Base-by-base conservation (phyloP, 345 rosid genomes). In the Lepidium aucheri region DNA sequence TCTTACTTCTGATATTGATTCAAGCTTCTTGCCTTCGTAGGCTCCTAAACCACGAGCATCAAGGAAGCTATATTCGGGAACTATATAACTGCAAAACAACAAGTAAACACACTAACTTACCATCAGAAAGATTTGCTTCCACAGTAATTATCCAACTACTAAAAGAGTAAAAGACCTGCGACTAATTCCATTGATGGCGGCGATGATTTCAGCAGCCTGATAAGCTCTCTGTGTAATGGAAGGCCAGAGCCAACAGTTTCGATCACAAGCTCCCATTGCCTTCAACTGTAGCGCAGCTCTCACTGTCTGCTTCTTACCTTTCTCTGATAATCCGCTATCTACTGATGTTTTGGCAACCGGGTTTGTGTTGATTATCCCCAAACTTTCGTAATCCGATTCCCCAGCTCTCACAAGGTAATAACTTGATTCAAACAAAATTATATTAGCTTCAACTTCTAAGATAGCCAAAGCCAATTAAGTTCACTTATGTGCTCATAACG, bases 11-110 rank as follows among this genome's bases (percentile, higher is more conserved):
- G 96, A 87, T 63, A 89, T 67, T 9, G 86, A 76, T 50, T 89
- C 95, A 63, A 92, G 64, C 57, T 80, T 83, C 83, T 78, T 85
- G 73, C 96, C 96, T 75, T 92, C 96, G 66, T 84, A 92, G 56
- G 96, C 92, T 74, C 98, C 98, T 78, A 92, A 72, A 47, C 98
- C 96, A 22, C 98, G 92, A 69, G 98, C 96, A 81, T 92, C 98
- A 26, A 92, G 80, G 60, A 91, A 91, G 84, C 91, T 92, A 54
- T 89, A 92, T 49, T 92, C 98, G 0, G 96, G 96, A 68, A 92
- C 98, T 63, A 92, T 79, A 55, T 82, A 85, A 76, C 98, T 92
- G 78, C 79, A 74, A 47, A 18, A 18, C 1, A 50, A 20, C 14
- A 42, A 60, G 20, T 9, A n/a, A n/a, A n/a, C n/a, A n/a, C n/a